phyloP scores from a whole-genome alignment of 2,329 filamentous ascomycete species.

The Magnaporthiopsis rhizophila region DNA sequence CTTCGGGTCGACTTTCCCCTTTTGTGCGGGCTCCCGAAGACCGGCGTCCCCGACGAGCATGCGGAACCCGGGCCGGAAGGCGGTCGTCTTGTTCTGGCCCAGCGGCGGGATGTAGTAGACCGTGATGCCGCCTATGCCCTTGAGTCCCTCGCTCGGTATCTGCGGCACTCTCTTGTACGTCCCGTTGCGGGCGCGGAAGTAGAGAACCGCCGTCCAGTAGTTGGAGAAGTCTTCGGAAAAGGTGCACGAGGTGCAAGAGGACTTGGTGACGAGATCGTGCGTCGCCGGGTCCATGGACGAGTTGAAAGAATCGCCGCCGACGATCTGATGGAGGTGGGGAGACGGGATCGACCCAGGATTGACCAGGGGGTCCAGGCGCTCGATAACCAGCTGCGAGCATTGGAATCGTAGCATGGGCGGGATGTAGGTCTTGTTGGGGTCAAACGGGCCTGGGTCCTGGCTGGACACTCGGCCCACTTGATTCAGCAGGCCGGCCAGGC shows the following conservation, averaged over 20 bases:
- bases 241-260: slow-evolving; percentile 31
- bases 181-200: slow-evolving; percentile 27
- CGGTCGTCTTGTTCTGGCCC: slow-evolving; percentile 23
- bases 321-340: slow-evolving; percentile 6
- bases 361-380: slow-evolving; percentile 6
- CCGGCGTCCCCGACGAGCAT: slow-evolving; percentile 23
- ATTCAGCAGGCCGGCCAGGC: slow-evolving; percentile 8
- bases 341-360: background rate
- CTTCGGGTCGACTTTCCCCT: slow-evolving; percentile 6
- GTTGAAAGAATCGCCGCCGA: slow-evolving; percentile 7
- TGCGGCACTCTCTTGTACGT: slow-evolving; percentile 24
- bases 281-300: slow-evolving; percentile 5
- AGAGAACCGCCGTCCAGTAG: slow-evolving; percentile 28
- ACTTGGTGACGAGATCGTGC: slow-evolving; percentile 16
- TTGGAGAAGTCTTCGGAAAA: slow-evolving; percentile 26
- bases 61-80: slow-evolving; percentile 28
- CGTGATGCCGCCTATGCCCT: slow-evolving; percentile 24
- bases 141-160: slow-evolving; percentile 20
- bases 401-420: slow-evolving; percentile 11
- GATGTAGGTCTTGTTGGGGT: slow-evolving; percentile 12
- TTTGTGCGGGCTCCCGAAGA: slow-evolving; percentile 3
- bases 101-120: slow-evolving; percentile 28
- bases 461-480: slow-evolving; percentile 7
- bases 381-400: slow-evolving; percentile 5
- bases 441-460: slow-evolving; percentile 11